phyloP scores from a whole-genome alignment of 192 early-diverging fungal species.

The Coemansia sp. region DNA sequence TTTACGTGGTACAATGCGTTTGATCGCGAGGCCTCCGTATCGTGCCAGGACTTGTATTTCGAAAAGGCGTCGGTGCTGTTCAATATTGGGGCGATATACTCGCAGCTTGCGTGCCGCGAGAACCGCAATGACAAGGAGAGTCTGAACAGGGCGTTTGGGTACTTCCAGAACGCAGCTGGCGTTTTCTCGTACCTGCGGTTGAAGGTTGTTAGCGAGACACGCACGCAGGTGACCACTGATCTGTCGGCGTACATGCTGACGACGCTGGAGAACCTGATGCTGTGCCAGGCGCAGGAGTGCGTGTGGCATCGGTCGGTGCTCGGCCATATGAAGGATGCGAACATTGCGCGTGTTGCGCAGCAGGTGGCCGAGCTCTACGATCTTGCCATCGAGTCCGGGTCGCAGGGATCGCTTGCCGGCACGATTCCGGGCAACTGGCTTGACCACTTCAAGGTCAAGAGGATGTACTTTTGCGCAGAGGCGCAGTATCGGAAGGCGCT shows the following conservation, averaged over 20 bases:
- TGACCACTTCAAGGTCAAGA: constrained; percentile 73
- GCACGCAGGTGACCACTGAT: constrained; percentile 67
- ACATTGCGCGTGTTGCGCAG: constrained; percentile 74
- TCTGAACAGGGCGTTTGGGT: constrained; percentile 70
- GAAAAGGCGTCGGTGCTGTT: constrained; percentile 85
- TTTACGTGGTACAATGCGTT: constrained; percentile 37
- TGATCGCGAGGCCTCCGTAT: constrained; percentile 62
- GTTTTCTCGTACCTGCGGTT: constrained; percentile 65
- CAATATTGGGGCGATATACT: constrained; percentile 85
- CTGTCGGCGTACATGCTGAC: constrained; percentile 68
- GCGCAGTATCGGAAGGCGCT: constrained; percentile 77
- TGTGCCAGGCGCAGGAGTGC: constrained; percentile 94
- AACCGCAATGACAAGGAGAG: constrained; percentile 72
- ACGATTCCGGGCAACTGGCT: constrained; percentile 67
- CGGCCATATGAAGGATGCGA: constrained; percentile 78
- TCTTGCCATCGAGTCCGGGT: constrained; percentile 63
- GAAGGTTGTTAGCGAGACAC: constrained; percentile 64
- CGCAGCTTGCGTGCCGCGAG: constrained; percentile 73
- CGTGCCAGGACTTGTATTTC: constrained; percentile 72
- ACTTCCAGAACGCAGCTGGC: constrained; percentile 88
- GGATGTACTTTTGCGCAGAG: constrained; percentile 71
- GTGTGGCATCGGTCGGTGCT: constrained; percentile 84
- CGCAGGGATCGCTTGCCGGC: constrained; percentile 55
- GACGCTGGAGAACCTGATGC: constrained; percentile 73
- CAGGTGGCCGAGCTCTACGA: constrained; percentile 77